A percentile compares a stretch with the other conserved stretches of the same genome.
Evolutionary conservation across 345 rosid genomes (phyloP).

Genomic region (Bruguiera gymnorhiza): DNA sequence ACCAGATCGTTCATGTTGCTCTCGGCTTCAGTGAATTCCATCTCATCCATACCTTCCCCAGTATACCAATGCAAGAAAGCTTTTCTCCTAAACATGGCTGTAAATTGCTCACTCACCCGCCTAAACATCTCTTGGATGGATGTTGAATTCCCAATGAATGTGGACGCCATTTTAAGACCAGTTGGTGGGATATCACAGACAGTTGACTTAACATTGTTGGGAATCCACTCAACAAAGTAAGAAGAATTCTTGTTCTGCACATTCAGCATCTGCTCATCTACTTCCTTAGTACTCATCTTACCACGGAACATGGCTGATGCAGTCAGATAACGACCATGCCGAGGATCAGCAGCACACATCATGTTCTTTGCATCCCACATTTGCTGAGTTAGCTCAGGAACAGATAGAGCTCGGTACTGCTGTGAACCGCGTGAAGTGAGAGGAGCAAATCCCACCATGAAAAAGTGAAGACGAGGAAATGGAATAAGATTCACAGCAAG

Average conservation of each 20-base stretch:
- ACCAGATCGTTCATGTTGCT: slow-evolving; percentile 33
- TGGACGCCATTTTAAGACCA: slow-evolving; percentile 28
- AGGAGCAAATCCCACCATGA: slow-evolving; percentile 33
- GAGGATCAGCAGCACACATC: slow-evolving; percentile 32
- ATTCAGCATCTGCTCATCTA: slow-evolving; percentile 31
- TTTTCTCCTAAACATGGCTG: slow-evolving; percentile 30
- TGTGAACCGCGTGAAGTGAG: slow-evolving; percentile 31
- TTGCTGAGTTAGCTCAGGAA: slow-evolving; percentile 32
- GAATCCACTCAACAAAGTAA: slow-evolving; percentile 33
- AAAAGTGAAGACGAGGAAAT: slow-evolving; percentile 34
- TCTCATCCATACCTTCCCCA: slow-evolving; percentile 28
- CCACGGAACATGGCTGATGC: slow-evolving; percentile 33
- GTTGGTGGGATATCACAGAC: slow-evolving; percentile 30
- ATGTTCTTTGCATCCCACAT: slow-evolving; percentile 35
- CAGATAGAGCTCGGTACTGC: slow-evolving; percentile 26
- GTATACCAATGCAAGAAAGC: slow-evolving; percentile 36
- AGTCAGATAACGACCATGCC: slow-evolving; percentile 27
- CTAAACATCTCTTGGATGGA: slow-evolving; percentile 30
- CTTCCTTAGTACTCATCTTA: slow-evolving; percentile 28
- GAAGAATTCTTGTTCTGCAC: slow-evolving; percentile 34
- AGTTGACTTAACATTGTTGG: slow-evolving; percentile 30
- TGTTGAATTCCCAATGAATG: slow-evolving; percentile 29
- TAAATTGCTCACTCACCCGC: slow-evolving; percentile 31
- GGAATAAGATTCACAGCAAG: slow-evolving; percentile 30
- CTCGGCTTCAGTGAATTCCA: slow-evolving; percentile 31